phyloP scores from a whole-genome alignment of 495 filamentous ascomycete species.

The Aspergillus nanangensis region DNA sequence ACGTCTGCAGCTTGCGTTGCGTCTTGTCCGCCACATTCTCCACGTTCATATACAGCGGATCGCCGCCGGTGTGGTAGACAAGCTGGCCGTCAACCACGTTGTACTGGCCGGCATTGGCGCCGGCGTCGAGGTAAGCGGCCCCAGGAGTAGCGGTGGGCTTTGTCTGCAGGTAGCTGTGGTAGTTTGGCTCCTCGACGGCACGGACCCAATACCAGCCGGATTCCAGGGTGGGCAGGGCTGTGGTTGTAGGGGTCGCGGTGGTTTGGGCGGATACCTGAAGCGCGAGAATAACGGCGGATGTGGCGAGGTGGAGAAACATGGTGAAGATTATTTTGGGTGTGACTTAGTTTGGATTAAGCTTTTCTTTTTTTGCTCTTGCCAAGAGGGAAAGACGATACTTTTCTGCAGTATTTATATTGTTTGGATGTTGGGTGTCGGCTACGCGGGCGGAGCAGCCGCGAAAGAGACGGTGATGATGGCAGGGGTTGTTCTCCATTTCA shows the following conservation, averaged over 20 bases:
- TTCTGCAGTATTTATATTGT: conserved; percentile 1
- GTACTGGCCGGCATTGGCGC: conserved; percentile 10
- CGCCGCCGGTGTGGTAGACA: conserved; percentile 8
- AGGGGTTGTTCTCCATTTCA: not conserved
- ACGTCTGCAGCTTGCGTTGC: conserved; percentile 7
- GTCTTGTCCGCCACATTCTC: conserved; percentile 4
- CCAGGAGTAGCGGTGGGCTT: conserved; percentile 4
- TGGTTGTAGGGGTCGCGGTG: conserved; percentile 1
- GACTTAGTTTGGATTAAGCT: no score
- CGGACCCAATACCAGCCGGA: conserved; percentile 8
- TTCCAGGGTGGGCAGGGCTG: conserved; percentile 4
- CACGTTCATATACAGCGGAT: conserved; percentile 10
- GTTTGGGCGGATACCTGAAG: conserved; percentile 5
- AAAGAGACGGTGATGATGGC: not conserved
- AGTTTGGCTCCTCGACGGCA: conserved; percentile 7
- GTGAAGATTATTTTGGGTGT: no score
- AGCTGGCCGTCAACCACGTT: conserved; percentile 9
- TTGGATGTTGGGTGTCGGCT: not conserved
- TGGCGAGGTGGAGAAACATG: not conserved
- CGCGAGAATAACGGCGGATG: conserved; percentile 1
- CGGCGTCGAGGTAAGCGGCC: conserved; percentile 2
- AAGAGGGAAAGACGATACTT: not conserved
- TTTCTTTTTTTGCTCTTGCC: no score
- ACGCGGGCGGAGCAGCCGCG: not conserved
- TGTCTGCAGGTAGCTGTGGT: conserved; percentile 11